These are phyloP conservation scores for Mytilinidion resinicola DNA, from an alignment of 495 filamentous ascomycete species.

Conservation along the genomic window DNA sequence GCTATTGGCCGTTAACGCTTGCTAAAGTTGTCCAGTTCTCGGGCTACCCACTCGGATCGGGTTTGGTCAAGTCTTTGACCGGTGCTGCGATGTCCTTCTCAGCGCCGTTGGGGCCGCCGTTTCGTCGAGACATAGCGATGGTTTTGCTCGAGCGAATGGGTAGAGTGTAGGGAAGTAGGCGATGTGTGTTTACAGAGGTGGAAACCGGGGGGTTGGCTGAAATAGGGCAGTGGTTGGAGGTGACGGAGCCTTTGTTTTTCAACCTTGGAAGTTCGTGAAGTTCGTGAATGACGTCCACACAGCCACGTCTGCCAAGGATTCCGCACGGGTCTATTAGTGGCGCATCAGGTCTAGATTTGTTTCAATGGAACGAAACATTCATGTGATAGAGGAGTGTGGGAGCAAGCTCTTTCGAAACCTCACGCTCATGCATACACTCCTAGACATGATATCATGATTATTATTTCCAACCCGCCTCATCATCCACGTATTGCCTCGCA, in stretches of 20 bases:
- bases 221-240: background rate
- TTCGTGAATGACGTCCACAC: no score
- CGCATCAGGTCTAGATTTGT: no score
- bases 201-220: background rate
- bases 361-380: no score
- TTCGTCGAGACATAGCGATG: conserved; percentile 31
- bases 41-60: background rate
- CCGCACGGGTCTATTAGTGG: no score
- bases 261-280: background rate
- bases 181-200: background rate
- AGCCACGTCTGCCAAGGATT: no score
- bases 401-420: no score
- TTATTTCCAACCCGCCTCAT: no score
- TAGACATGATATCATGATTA: no score
- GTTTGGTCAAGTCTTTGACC: conserved; percentile 2
- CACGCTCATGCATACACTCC: no score
- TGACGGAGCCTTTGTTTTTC: conserved; percentile 2
- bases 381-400: no score
- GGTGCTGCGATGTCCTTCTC: conserved; percentile 17
- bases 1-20: conserved; percentile 3
- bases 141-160: background rate
- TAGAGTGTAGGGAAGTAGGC: background rate
- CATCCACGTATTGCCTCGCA: no score
- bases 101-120: conserved; percentile 27
- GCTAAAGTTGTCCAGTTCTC: background rate